phyloP scores from a whole-genome alignment of 768 basidiomycete species.

The Tulasnella sp. region DNA sequence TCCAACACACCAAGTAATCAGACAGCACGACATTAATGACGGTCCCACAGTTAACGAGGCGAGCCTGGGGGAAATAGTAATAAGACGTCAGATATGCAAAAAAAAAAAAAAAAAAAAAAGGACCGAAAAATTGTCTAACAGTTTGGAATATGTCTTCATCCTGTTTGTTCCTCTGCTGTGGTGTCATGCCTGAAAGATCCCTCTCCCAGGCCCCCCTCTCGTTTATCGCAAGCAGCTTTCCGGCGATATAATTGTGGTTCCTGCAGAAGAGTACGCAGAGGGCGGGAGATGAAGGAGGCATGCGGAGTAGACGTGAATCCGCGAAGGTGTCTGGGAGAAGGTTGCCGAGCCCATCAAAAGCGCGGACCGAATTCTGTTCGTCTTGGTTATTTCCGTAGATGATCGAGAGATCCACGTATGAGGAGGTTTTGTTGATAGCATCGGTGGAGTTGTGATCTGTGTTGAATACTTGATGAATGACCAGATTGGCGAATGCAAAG shows the following conservation, averaged over 20 bases:
- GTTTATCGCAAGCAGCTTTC: conserved; percentile 67
- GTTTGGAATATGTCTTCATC: conserved; percentile 14
- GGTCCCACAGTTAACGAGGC: conserved; percentile 53
- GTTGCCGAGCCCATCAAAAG: conserved; percentile 44
- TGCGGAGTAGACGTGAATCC: conserved; percentile 68
- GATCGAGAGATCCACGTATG: conserved; percentile 4
- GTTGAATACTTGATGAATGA: background rate
- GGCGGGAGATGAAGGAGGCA: conserved; percentile 42
- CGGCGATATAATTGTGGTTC: conserved; percentile 62
- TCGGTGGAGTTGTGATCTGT: background rate
- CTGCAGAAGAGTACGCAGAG: conserved; percentile 72
- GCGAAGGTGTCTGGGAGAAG: conserved; percentile 64
- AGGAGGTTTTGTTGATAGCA: conserved; percentile 4
- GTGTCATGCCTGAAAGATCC: conserved; percentile 34
- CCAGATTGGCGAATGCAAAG: conserved; percentile 20
- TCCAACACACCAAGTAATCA: conserved; percentile 15
- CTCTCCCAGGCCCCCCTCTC: conserved; percentile 49
- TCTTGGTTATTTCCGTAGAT: conserved; percentile 41
- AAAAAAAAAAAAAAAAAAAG: too few species aligned
- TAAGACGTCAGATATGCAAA: too few species aligned
- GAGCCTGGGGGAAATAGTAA: too few species aligned
- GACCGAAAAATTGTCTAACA: too few species aligned
- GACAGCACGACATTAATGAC: conserved; percentile 18
- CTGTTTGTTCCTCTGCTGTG: background rate
- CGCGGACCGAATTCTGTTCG: conserved; percentile 13